Evolutionary conservation across 345 rosid genomes (phyloP), one percentile per base, ranked within the genome.

Genomic region (Citrus mangshanensis): DNA sequence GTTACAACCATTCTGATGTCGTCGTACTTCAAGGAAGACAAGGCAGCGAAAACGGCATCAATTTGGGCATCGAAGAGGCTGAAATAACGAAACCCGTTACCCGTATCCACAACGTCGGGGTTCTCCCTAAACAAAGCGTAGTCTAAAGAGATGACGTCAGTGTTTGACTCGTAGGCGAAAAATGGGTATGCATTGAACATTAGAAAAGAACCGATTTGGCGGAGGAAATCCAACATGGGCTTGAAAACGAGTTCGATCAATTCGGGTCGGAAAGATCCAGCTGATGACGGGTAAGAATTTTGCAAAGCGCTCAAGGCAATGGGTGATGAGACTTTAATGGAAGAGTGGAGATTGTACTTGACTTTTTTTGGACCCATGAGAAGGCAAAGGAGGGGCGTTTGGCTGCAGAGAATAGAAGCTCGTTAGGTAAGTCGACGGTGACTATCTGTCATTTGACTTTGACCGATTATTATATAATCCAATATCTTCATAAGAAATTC

Each of bases 31-130:
- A 94, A 73, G 0, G 99, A 95, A 0, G 98, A 94, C 91, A 94
- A 73, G 0, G 99, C 99, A 0, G 95, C 95, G 42, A 93, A 96
- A 69, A 96, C 97, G 80, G 99, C 98, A 78, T 96, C 98, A 81
- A 96, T 86, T 77, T 96, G 98, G 40, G 99, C 99, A 59, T 96
- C 98, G n/a, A 96, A 96, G 67, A 94, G 92, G 74, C 80, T 94
- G 22, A 89, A 91, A 76, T 96, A 96, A 0, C 94, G 73, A 2
- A 90, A 69, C 62, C 98, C 97, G 35, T 93, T 96, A 13, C 97
- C 92, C 9, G 95, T 32, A 78, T 94, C 99, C 58, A 89, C 94
- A 35, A 91, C 92, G 38, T 98, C 98, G 0, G 98, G 97, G 71
- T 96, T 96, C 65, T 96, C 97, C 51, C 95, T 82, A 37, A 96